These are phyloP conservation scores for Penicillium lagena DNA, from an alignment of 495 filamentous ascomycete genomes.

Conservation along the genomic window DNA sequence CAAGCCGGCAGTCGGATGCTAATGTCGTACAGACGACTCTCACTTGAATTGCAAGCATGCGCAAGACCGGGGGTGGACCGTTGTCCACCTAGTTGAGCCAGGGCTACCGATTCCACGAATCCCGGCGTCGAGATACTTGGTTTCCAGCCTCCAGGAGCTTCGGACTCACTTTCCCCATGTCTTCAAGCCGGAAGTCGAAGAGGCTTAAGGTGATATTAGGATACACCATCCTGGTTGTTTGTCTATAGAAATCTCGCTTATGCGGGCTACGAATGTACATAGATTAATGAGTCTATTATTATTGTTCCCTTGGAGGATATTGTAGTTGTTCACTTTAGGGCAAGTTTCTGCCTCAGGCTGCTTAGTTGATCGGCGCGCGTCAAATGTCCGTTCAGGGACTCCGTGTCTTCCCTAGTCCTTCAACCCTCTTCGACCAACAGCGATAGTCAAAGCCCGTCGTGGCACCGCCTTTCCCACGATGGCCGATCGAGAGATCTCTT, in stretches of 20 bases:
- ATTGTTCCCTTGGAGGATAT: not conserved
- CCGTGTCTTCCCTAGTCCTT: conserved; percentile 9
- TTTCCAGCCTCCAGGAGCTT: conserved; percentile 67
- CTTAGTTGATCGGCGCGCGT: conserved; percentile 12
- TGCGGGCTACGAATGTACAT: too few species aligned
- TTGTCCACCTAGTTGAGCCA: conserved; percentile 76
- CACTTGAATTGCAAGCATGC: conserved; percentile 66
- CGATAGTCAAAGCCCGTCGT: conserved; percentile 7
- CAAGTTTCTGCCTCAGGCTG: conserved; percentile 8
- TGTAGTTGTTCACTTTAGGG: not conserved
- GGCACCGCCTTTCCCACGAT: conserved; percentile 17
- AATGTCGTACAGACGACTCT: conserved; percentile 62
- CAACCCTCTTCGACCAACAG: conserved; percentile 6
- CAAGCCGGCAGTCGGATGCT: not conserved
- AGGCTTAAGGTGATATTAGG: not conserved
- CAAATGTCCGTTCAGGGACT: conserved; percentile 1
- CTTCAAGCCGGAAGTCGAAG: conserved; percentile 45
- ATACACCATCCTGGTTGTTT: conserved; percentile 1
- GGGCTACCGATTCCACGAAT: conserved; percentile 49
- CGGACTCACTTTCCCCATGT: conserved; percentile 67
- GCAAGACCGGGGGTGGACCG: conserved; percentile 70
- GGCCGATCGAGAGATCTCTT: conserved; percentile 26
- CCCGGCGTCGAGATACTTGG: conserved; percentile 59
- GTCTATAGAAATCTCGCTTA: too few species aligned
- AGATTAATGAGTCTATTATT: too few species aligned